Evolutionary conservation across 2,329 filamentous ascomycete genomes (phyloP).

Genomic region (Clathrospora elynae): DNA sequence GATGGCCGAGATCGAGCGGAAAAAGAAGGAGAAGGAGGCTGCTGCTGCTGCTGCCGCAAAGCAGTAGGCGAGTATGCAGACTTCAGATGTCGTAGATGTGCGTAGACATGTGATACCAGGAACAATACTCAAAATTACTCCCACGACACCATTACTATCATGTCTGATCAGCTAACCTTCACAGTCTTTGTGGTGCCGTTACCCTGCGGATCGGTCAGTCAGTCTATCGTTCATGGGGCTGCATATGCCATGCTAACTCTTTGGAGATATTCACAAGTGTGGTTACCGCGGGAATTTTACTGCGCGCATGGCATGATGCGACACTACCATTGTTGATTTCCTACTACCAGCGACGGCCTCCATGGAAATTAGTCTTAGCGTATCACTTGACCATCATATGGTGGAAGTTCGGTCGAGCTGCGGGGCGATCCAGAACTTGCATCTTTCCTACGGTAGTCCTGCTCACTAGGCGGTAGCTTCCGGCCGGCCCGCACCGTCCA

Average conservation of each 20-base stretch:
- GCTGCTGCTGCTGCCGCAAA: constrained; percentile 37
- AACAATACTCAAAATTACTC: neutral
- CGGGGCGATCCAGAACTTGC: neutral
- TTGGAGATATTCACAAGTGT: neutral
- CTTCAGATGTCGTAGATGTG: neutral
- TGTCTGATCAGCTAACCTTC: neutral
- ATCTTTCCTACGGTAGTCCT: neutral
- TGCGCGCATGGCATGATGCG: neutral
- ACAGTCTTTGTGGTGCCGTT: too few species aligned
- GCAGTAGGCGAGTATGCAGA: constrained; percentile 3
- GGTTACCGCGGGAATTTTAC: too few species aligned
- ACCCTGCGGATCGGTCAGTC: neutral
- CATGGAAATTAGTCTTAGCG: too few species aligned
- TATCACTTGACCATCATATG: too few species aligned
- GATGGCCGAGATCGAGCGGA: constrained; percentile 39
- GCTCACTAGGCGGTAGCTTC: neutral
- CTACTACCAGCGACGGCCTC: too few species aligned
- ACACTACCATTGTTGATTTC: too few species aligned
- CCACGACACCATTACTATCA: neutral
- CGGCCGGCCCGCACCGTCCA: neutral
- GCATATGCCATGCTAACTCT: neutral
- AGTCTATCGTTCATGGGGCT: neutral
- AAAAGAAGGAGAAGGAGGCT: constrained; percentile 44
- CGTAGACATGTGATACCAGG: constrained; percentile 9
- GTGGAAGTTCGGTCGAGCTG: neutral